Evolutionary conservation across 2,329 filamentous ascomycete genomes (phyloP).

Genomic region (Alternaria gansuensis): DNA sequence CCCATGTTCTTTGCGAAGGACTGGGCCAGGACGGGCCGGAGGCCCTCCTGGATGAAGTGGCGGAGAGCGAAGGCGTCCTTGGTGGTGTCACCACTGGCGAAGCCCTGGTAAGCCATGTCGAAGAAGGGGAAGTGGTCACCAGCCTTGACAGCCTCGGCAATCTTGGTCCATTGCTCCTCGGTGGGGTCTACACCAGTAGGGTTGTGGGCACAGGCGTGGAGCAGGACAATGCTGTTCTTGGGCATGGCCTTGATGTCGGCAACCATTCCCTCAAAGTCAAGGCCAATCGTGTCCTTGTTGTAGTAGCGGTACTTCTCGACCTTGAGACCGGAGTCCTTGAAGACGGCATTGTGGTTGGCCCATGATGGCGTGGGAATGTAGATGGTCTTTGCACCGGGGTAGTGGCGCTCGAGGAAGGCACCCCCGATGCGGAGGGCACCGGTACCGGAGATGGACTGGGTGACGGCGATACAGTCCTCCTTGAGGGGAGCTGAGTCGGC

Average conservation of each 20-base stretch:
- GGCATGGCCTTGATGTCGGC: conserved; percentile 90
- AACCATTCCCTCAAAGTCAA: conserved; percentile 95
- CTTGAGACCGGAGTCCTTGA: conserved; percentile 88
- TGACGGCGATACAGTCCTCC: conserved; percentile 82
- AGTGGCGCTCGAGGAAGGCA: conserved; percentile 91
- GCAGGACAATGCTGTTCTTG: conserved; percentile 85
- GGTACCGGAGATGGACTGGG: conserved; percentile 97
- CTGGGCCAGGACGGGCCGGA: conserved; percentile 87
- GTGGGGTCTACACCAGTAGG: conserved; percentile 96
- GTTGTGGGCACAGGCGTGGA: conserved; percentile 98
- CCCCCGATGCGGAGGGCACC: conserved; percentile 94
- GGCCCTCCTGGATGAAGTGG: conserved; percentile 91
- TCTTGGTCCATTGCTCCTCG: conserved; percentile 88
- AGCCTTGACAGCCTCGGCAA: conserved; percentile 85
- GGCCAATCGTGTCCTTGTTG: conserved; percentile 97
- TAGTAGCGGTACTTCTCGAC: conserved; percentile 98
- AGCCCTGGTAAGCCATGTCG: conserved; percentile 99
- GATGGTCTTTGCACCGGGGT: conserved; percentile 90
- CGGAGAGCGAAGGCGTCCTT: conserved; percentile 92
- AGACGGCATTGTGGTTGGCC: conserved; percentile 98
- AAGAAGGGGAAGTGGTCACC: conserved; percentile 94
- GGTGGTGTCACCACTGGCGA: conserved; percentile 90
- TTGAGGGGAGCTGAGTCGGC: conserved; percentile 77
- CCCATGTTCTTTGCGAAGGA: conserved; percentile 99
- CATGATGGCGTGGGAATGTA: conserved; percentile 96